Conservation (phyloP, 2,329 filamentous ascomycete species). For the Phaeoacremonium minimum region DNA sequence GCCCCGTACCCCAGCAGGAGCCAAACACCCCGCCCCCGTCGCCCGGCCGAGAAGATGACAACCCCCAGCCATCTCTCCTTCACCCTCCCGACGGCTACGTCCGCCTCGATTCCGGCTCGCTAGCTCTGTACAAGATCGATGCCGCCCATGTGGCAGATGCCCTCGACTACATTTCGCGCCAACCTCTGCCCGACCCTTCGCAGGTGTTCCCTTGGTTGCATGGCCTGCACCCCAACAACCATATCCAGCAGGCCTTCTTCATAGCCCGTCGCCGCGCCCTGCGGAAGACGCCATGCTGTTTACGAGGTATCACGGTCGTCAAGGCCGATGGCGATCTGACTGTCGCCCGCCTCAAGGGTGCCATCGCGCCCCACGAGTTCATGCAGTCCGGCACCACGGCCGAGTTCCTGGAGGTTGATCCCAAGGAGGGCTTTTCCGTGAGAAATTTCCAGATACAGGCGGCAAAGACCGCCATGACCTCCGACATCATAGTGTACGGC, state of each 20-base stretch:
- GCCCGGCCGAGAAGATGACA: constrained; percentile 49
- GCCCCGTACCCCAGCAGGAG: constrained; percentile 54
- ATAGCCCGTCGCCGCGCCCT: constrained; percentile 68
- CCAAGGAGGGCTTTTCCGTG: constrained; percentile 86
- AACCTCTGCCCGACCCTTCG: constrained; percentile 80
- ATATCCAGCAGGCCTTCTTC: constrained; percentile 88
- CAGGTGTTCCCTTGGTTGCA: constrained; percentile 95
- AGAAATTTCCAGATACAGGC: constrained; percentile 97
- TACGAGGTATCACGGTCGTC: constrained; percentile 78
- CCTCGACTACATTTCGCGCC: constrained; percentile 69
- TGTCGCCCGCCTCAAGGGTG: constrained; percentile 76
- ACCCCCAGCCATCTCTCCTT: constrained; percentile 64
- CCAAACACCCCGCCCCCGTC: constrained; percentile 63
- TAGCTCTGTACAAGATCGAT: constrained; percentile 70
- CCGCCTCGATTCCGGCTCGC: constrained; percentile 40
- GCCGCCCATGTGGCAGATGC: constrained; percentile 66
- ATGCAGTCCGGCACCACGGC: constrained; percentile 47
- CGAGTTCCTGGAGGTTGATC: constrained; percentile 79
- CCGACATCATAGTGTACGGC: constrained; percentile 90
- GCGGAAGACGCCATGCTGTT: constrained; percentile 67
- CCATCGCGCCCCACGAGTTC: constrained; percentile 77
- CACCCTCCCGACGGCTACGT: constrained; percentile 67
- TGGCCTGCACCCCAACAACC: constrained; percentile 83
- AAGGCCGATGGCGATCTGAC: constrained; percentile 82
- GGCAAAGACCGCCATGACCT: constrained; percentile 80